Conservation (phyloP, 495 filamentous ascomycete genomes). For the Clohesyomyces aquaticus region DNA sequence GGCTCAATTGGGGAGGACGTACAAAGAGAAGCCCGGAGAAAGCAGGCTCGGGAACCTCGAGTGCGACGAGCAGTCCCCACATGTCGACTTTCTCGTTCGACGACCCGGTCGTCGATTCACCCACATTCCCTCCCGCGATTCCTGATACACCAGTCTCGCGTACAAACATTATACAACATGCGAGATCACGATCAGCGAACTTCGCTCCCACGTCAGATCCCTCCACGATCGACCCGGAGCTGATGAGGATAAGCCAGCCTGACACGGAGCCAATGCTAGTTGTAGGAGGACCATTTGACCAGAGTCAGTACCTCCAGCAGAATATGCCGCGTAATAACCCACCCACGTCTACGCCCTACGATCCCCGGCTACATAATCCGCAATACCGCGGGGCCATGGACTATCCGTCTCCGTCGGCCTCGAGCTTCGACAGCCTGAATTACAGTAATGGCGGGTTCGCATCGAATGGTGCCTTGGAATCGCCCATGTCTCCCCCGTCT, state of each 20-base stretch:
- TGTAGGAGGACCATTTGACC: constrained; percentile 11
- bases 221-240: constrained; percentile 37
- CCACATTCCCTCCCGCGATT: constrained; percentile 23
- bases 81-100: constrained; percentile 31
- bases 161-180: constrained; percentile 20
- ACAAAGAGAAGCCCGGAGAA: constrained; percentile 52
- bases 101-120: constrained; percentile 19
- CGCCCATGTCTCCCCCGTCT: constrained; percentile 29
- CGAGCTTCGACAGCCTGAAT: constrained; percentile 23
- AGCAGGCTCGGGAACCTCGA: constrained; percentile 28
- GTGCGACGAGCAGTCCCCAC: constrained; percentile 33
- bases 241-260: constrained; percentile 31
- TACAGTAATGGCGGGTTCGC: constrained; percentile 11
- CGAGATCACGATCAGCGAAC: constrained; percentile 29
- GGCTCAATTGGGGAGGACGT: constrained; percentile 82
- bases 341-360: constrained; percentile 28
- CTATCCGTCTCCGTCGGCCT: constrained; percentile 29
- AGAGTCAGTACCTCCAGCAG: constrained; percentile 3
- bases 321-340: constrained; percentile 3
- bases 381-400: constrained; percentile 27
- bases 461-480: constrained; percentile 14
- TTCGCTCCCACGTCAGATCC: constrained; percentile 21
- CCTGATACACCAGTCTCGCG: constrained; percentile 19
- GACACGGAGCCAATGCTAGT: constrained; percentile 26
- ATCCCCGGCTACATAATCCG: constrained; percentile 18